phyloP scores from a whole-genome alignment of 169 alveolate species.

The Cryptosporidium xiaoi region DNA sequence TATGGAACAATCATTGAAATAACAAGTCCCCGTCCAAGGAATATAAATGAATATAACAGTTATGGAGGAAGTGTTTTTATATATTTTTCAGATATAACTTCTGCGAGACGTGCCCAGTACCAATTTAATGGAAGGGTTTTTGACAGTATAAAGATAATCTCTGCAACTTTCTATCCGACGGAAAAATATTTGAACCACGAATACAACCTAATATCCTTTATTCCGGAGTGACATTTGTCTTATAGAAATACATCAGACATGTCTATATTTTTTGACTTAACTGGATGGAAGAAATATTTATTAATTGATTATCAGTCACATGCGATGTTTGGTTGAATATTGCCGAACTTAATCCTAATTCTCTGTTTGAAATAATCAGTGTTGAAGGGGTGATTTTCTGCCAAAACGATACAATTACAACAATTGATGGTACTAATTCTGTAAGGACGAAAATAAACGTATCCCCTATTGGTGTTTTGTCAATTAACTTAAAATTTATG shows the following conservation, averaged over 20 bases:
- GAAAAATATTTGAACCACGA: conserved; percentile 63
- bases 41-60: conserved; percentile 23
- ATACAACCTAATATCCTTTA: conserved; percentile 25
- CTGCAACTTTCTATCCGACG: conserved; percentile 63
- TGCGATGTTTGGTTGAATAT: conserved; percentile 4
- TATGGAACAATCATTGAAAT: conserved; percentile 70
- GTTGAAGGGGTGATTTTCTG: conserved; percentile 54
- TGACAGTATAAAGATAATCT: conserved; percentile 39
- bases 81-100: conserved; percentile 54
- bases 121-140: conserved; percentile 70
- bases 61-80: conserved; percentile 59
- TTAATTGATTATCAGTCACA: conserved; percentile 7
- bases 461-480: conserved; percentile 64
- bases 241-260: not conserved
- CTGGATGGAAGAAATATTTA: not conserved
- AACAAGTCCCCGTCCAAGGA: conserved; percentile 59
- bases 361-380: conserved; percentile 21
- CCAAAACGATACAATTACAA: conserved; percentile 63
- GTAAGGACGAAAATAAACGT: conserved; percentile 31
- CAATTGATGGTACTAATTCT: conserved; percentile 52
- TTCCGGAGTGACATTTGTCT: not conserved
- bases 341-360: conserved; percentile 40
- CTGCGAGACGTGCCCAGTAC: conserved; percentile 72
- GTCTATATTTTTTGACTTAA: conserved; percentile 31
- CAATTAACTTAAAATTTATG: conserved; percentile 3